A percentile compares a stretch with the other conserved stretches of the same genome.
Evolutionary conservation across 805 yeast genomes (phyloP).

Genomic region (Metschnikowia hibisci): DNA sequence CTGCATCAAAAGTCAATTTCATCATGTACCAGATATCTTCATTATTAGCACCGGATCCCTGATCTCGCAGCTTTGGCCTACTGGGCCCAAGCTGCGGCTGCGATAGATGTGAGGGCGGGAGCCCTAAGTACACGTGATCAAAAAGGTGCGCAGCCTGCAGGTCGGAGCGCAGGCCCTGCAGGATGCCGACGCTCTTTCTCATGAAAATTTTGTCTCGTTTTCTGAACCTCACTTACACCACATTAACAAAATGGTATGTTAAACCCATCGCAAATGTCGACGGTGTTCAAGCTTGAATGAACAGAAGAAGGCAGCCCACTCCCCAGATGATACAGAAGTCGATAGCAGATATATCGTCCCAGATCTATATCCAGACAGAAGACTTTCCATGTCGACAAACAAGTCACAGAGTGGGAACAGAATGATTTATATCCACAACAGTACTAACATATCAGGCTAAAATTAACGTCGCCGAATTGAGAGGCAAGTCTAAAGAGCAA

Average conservation of each 20-base stretch:
- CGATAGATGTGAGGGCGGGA: constrained; percentile 11
- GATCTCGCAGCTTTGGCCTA: not conserved
- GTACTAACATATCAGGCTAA: constrained; percentile 58
- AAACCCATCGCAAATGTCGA: not conserved
- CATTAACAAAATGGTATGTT: constrained; percentile 22
- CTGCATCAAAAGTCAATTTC: too few relatives aligned
- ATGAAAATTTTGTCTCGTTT: constrained; percentile 19
- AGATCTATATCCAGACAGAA: not conserved
- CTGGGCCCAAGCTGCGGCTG: not conserved
- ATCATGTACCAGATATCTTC: too few relatives aligned
- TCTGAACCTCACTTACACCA: constrained; percentile 13
- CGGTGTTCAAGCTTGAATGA: not conserved
- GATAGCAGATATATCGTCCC: not conserved
- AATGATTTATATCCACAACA: too few relatives aligned
- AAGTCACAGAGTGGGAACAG: not conserved
- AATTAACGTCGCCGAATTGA: constrained; percentile 92
- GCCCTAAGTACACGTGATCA: constrained; percentile 11
- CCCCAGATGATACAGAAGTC: too few relatives aligned
- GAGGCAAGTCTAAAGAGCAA: constrained; percentile 95
- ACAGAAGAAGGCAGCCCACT: too few relatives aligned
- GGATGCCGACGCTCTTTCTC: constrained; percentile 7
- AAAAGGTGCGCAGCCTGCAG: not conserved
- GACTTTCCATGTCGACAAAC: not conserved
- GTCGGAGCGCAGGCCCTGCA: constrained; percentile 5
- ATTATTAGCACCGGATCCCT: not conserved